These are phyloP conservation scores for Venturia effusa DNA, from an alignment of 2,329 filamentous ascomycete species.

Conservation along the genomic window DNA sequence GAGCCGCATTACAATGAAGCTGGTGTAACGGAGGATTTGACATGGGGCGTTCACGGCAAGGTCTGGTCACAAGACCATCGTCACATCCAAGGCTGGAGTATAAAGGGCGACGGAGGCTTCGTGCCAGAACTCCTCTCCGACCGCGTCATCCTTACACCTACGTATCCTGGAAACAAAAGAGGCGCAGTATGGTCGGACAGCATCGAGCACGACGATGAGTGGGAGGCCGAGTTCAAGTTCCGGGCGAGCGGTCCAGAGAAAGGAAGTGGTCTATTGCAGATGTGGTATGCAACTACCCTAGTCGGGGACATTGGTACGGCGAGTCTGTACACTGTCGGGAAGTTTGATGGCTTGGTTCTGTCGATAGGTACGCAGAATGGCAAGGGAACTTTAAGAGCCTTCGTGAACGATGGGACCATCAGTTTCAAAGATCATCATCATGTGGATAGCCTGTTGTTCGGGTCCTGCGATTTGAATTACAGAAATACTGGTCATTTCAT, in stretches of 20 bases:
- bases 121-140: conserved; percentile 62
- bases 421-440: conserved; percentile 68
- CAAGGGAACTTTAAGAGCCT: conserved; percentile 76
- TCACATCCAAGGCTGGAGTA: conserved; percentile 44
- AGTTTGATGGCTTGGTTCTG: conserved; percentile 84
- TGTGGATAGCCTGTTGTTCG: conserved; percentile 81
- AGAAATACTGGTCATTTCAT: conserved; percentile 83
- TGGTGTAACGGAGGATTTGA: conserved; percentile 55
- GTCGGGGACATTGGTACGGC: conserved; percentile 44
- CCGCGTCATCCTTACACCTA: conserved; percentile 82
- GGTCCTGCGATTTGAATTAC: conserved; percentile 83
- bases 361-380: conserved; percentile 78
- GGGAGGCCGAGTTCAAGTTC: conserved; percentile 79
- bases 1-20: conserved; percentile 7
- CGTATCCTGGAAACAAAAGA: conserved; percentile 73
- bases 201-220: conserved; percentile 53
- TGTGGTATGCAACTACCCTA: conserved; percentile 77
- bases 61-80: conserved; percentile 55
- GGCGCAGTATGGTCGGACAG: conserved; percentile 72
- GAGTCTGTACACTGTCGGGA: conserved; percentile 73
- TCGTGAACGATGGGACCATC: conserved; percentile 80
- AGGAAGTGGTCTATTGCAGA: conserved; percentile 78
- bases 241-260: conserved; percentile 76
- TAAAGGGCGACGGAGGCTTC: conserved; percentile 45
- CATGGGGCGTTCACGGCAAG: conserved; percentile 60